Conservation (phyloP, 225 moss, liverwort and hornwort genomes). For the Thuidium tamariscinum region DNA sequence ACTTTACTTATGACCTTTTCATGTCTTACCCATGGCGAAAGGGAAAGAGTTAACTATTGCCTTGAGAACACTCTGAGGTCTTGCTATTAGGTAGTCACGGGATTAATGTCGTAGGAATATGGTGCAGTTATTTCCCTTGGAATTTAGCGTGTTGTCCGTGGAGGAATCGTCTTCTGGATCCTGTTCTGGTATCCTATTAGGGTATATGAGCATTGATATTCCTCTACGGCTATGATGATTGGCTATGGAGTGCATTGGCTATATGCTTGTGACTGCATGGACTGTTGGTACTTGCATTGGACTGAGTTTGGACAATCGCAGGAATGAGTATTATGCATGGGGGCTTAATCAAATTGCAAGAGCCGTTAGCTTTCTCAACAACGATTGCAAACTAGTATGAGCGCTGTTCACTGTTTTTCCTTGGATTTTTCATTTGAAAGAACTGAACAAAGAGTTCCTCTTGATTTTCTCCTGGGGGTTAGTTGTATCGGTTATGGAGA, state of each 20-base stretch:
- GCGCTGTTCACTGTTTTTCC: background rate
- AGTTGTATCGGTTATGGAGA: background rate
- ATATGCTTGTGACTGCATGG: background rate
- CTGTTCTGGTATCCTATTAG: background rate
- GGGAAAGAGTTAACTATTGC: background rate
- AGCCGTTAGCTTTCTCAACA: conserved; percentile 94
- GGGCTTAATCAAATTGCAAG: conserved; percentile 88
- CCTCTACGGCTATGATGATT: background rate
- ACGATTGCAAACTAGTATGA: conserved; percentile 89
- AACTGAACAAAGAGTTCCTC: background rate
- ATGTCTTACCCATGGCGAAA: background rate
- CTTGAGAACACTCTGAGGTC: background rate
- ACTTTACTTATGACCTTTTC: background rate
- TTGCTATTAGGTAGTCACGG: background rate
- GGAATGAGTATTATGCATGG: conserved; percentile 96
- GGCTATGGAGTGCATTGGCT: background rate
- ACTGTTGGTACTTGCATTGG: background rate
- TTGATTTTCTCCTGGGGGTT: background rate
- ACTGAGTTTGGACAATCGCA: conserved; percentile 24
- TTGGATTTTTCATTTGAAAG: background rate
- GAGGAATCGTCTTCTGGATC: background rate
- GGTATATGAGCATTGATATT: background rate
- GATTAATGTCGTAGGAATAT: background rate
- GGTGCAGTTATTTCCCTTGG: background rate
- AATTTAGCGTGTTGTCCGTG: background rate